Percentiles rank a stretch among this genome's conserved stretches.
These are phyloP conservation scores for Sclerotinia trifoliorum DNA, from an alignment of 2,329 filamentous ascomycete species.

Conservation along the genomic window DNA sequence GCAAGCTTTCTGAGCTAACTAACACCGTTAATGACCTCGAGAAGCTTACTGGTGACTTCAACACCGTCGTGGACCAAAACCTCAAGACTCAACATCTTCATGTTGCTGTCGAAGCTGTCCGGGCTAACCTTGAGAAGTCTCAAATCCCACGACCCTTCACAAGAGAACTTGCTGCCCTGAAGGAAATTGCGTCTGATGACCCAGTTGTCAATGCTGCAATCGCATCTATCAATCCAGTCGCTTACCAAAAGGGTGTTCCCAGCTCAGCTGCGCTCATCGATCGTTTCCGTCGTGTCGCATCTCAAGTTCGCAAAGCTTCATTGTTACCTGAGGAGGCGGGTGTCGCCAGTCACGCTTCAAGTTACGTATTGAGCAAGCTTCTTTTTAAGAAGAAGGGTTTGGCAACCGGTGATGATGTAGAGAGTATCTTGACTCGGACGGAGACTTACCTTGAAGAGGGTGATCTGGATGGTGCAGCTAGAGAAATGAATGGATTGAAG, in stretches of 20 bases:
- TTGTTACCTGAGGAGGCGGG: constrained; percentile 91
- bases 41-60: constrained; percentile 84
- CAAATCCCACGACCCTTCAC: constrained; percentile 80
- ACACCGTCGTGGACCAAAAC: constrained; percentile 84
- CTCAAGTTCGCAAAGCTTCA: constrained; percentile 90
- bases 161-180: constrained; percentile 87
- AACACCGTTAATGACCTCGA: constrained; percentile 79
- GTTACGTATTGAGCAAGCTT: constrained; percentile 84
- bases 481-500: constrained; percentile 89
- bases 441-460: constrained; percentile 92
- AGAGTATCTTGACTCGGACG: constrained; percentile 86
- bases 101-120: constrained; percentile 91
- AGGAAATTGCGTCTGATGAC: constrained; percentile 83
- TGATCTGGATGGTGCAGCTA: constrained; percentile 82
- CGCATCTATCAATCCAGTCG: constrained; percentile 88
- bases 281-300: constrained; percentile 88
- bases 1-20: constrained; percentile 79
- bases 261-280: constrained; percentile 85
- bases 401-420: constrained; percentile 82
- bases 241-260: constrained; percentile 89
- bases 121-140: constrained; percentile 74
- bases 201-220: constrained; percentile 89
- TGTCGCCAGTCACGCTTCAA: constrained; percentile 89
- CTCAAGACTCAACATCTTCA: constrained; percentile 94
- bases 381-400: constrained; percentile 93